phyloP scores from a whole-genome alignment of 2,329 filamentous ascomycete species.

The Fusarium keratoplasticum region DNA sequence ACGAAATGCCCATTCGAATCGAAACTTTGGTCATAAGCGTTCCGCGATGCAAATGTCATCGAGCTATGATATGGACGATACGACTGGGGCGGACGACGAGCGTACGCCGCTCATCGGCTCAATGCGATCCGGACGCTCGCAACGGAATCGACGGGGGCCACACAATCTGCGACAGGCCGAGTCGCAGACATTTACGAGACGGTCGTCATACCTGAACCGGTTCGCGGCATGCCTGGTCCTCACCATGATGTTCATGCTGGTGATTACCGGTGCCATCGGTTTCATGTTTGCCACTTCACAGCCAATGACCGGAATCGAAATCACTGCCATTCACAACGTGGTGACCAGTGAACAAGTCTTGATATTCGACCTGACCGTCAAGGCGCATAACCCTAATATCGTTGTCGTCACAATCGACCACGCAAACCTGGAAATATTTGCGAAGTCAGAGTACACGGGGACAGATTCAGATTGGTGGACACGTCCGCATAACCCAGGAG shows the following conservation, averaged over 20 bases:
- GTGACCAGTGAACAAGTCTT: conserved; percentile 94
- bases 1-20: conserved; percentile 59
- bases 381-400: conserved; percentile 92
- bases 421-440: conserved; percentile 92
- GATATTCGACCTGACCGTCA: conserved; percentile 91
- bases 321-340: conserved; percentile 87
- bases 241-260: conserved; percentile 81
- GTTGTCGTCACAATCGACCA: conserved; percentile 87
- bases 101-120: conserved; percentile 80
- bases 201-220: conserved; percentile 73
- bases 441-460: conserved; percentile 91
- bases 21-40: conserved; percentile 58
- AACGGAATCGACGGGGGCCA: conserved; percentile 67
- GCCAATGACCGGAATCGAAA: conserved; percentile 81
- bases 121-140: conserved; percentile 68
- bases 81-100: conserved; percentile 84
- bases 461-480: conserved; percentile 72
- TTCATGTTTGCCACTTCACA: conserved; percentile 95
- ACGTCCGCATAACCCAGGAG: conserved; percentile 42
- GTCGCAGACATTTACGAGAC: conserved; percentile 73
- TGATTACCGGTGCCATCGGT: conserved; percentile 86
- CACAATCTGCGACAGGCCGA: conserved; percentile 77
- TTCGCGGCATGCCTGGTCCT: conserved; percentile 90
- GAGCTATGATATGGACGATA: conserved; percentile 84
- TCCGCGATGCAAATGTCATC: conserved; percentile 69